Conservation (phyloP, 148 eudicot species). For the Chenopodium album region DNA sequence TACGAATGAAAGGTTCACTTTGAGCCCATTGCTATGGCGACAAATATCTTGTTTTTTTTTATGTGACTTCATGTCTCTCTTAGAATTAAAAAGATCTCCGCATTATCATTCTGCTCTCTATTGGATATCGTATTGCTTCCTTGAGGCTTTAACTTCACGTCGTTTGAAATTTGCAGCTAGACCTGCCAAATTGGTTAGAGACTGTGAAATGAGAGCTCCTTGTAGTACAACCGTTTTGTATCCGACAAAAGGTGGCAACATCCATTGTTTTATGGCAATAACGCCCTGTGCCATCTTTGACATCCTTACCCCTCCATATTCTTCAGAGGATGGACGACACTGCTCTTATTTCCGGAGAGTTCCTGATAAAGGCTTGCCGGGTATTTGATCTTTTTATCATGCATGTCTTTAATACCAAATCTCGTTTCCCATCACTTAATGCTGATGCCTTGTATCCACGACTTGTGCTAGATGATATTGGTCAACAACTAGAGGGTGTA, state of each 20-base stretch:
- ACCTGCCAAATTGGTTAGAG: constrained; percentile 73
- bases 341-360: constrained; percentile 61
- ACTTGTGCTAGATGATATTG: constrained; percentile 39
- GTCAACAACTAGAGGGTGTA: constrained; percentile 38
- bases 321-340: constrained; percentile 85
- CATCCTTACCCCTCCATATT: constrained; percentile 91
- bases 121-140: constrained; percentile 6
- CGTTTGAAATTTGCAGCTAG: constrained; percentile 40
- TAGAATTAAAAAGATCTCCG: neutral
- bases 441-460: neutral
- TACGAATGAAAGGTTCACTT: too few relatives aligned
- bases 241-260: constrained; percentile 86
- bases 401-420: neutral
- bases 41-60: neutral
- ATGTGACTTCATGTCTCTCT: neutral
- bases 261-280: constrained; percentile 85
- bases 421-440: neutral
- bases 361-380: constrained; percentile 37
- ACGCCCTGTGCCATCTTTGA: constrained; percentile 95
- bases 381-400: constrained; percentile 21
- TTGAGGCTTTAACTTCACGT: neutral
- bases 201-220: constrained; percentile 87
- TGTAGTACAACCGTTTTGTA: constrained; percentile 75
- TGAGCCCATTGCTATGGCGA: neutral
- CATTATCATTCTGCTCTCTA: neutral